These are phyloP conservation scores for Leccinum longicurvipes DNA, from an alignment of 768 basidiomycete species.

Conservation along the genomic window DNA sequence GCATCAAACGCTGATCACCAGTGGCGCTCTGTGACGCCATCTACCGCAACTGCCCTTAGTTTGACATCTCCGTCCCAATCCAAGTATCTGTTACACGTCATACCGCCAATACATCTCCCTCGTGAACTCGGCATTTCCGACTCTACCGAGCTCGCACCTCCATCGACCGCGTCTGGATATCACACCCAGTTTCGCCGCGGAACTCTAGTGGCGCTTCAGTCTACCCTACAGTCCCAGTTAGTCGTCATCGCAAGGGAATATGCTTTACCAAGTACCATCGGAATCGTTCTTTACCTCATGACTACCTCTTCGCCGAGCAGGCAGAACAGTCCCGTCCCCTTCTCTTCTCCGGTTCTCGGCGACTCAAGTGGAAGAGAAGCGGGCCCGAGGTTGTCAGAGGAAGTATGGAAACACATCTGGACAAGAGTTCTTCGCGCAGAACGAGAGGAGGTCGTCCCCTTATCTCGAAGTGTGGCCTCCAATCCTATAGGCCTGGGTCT, in stretches of 20 bases:
- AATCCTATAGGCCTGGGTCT: conserved; percentile 45
- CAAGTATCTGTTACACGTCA: conserved; percentile 76
- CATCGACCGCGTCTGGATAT: conserved; percentile 65
- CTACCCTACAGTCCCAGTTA: conserved; percentile 80
- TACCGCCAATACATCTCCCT: conserved; percentile 72
- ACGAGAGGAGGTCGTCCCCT: conserved; percentile 38
- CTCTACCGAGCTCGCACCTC: conserved; percentile 46
- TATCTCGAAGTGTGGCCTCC: conserved; percentile 35
- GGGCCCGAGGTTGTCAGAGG: conserved; percentile 82
- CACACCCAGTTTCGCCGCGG: conserved; percentile 80
- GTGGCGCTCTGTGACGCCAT: conserved; percentile 51
- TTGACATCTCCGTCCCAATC: conserved; percentile 44
- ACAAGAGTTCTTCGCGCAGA: conserved; percentile 63
- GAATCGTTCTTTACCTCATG: conserved; percentile 81
- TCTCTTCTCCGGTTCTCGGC: conserved; percentile 10
- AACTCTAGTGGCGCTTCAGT: conserved; percentile 79
- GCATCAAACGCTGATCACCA: conserved; percentile 30
- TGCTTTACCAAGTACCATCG: conserved; percentile 81
- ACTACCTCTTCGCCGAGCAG: conserved; percentile 30
- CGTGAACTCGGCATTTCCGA: conserved; percentile 50
- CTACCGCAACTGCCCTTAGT: conserved; percentile 38
- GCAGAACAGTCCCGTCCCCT: conserved; percentile 15
- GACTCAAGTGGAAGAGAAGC: conserved; percentile 47
- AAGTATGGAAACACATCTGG: conserved; percentile 90
- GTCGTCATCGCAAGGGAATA: conserved; percentile 91